Conservation (phyloP, 1,139 yeast species). For the Yamadazyma jaroonii region DNA sequence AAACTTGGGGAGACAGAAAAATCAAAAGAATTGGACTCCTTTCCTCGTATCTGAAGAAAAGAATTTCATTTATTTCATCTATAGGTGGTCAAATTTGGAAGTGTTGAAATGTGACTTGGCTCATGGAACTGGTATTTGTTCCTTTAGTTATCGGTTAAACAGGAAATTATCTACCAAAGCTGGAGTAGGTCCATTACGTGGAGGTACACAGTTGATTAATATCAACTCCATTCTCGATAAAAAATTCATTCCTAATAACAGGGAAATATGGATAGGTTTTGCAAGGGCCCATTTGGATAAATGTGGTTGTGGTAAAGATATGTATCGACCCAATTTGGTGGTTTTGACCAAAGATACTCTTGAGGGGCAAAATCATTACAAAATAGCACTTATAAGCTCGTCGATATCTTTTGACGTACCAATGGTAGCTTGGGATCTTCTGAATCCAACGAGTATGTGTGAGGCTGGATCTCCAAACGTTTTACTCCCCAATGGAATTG, state of each 20-base stretch:
- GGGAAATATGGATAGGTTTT: conserved; percentile 35
- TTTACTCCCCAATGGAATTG: conserved; percentile 38
- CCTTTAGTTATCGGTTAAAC: conserved; percentile 22
- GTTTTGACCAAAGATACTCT: conserved; percentile 19
- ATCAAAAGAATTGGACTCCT: conserved; percentile 48
- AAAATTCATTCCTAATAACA: conserved; percentile 14
- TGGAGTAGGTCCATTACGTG: conserved; percentile 33
- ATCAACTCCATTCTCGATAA: conserved; percentile 19
- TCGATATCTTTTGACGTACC: conserved; percentile 35
- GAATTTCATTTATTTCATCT: conserved; percentile 27
- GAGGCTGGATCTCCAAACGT: conserved; percentile 24
- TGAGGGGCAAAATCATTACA: conserved; percentile 11
- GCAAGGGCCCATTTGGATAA: conserved; percentile 33
- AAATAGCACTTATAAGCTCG: conserved; percentile 31
- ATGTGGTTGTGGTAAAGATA: conserved; percentile 36
- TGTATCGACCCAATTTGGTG: conserved; percentile 37
- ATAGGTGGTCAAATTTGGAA: conserved; percentile 38
- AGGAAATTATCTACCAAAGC: conserved; percentile 15
- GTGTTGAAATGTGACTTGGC: conserved; percentile 31
- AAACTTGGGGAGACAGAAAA: conserved; percentile 19
- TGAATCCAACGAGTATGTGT: conserved; percentile 25
- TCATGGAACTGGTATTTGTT: conserved; percentile 23
- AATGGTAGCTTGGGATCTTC: conserved; percentile 29
- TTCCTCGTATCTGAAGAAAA: conserved; percentile 26
- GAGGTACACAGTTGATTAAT: conserved; percentile 36